Evolutionary conservation across 164 flowering plant species (phyloP).

Genomic region (Annona cherimola): DNA sequence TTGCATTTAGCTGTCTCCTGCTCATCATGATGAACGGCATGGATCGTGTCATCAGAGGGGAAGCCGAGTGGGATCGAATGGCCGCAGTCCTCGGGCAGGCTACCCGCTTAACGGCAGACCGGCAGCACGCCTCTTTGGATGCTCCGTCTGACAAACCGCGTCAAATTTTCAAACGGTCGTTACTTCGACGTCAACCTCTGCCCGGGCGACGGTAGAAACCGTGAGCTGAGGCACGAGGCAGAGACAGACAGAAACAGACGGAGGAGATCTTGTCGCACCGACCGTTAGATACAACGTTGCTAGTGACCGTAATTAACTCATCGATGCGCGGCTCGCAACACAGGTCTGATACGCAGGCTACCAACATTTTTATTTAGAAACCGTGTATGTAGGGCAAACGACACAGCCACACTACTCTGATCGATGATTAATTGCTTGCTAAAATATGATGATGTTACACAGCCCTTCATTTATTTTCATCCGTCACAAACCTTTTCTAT

Average conservation of each 20-base stretch:
- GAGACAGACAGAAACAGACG: not conserved
- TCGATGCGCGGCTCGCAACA: not conserved
- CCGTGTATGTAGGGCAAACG: not conserved
- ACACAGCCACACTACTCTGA: not conserved
- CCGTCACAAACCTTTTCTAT: too few relatives aligned
- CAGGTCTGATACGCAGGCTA: not conserved
- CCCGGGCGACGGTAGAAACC: not conserved
- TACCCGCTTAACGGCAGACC: too few relatives aligned
- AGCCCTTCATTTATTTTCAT: too few relatives aligned
- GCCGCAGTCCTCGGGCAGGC: too few relatives aligned
- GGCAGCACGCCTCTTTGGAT: not conserved
- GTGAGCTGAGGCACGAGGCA: not conserved
- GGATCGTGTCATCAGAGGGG: not conserved
- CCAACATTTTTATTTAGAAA: too few relatives aligned
- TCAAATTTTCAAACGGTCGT: not conserved
- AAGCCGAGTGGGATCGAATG: too few relatives aligned
- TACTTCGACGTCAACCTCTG: not conserved
- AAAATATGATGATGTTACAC: not conserved
- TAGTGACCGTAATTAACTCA: not conserved
- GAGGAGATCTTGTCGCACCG: not conserved
- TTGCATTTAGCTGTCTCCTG: too few relatives aligned
- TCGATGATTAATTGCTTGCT: not conserved
- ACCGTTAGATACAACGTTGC: not conserved
- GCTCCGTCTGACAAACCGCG: too few relatives aligned
- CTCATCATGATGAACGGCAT: not conserved